A percentile compares a stretch with the other conserved stretches of the same genome.
Conservation (phyloP, 2,329 filamentous ascomycete species). For the Ophiostoma perfectum region DNA sequence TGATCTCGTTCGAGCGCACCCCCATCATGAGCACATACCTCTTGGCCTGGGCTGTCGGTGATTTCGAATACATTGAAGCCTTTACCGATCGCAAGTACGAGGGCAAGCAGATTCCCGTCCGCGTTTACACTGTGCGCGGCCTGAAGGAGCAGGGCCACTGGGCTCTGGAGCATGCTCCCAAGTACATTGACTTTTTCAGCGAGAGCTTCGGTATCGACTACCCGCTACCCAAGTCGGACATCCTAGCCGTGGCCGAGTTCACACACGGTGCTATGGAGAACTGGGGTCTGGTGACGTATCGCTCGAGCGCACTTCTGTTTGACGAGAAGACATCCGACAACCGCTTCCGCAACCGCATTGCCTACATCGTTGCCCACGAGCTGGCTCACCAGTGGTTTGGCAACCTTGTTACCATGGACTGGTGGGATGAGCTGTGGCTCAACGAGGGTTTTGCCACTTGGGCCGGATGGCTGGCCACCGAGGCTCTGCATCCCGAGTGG, state of each 20-base stretch:
- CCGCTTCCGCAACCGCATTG: slow-evolving; percentile 85
- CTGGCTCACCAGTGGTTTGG: slow-evolving; percentile 98
- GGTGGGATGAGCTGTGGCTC: slow-evolving; percentile 96
- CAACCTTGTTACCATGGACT: slow-evolving; percentile 96
- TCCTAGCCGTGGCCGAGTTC: slow-evolving; percentile 90
- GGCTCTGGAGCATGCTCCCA: slow-evolving; percentile 84
- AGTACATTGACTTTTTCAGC: slow-evolving; percentile 94
- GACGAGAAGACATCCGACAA: slow-evolving; percentile 88
- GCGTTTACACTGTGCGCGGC: slow-evolving; percentile 93
- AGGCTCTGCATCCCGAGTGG: slow-evolving; percentile 93
- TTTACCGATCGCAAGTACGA: slow-evolving; percentile 79
- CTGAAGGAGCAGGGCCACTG: slow-evolving; percentile 86
- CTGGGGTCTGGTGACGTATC: slow-evolving; percentile 94
- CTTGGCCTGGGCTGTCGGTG: slow-evolving; percentile 87
- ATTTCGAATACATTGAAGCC: slow-evolving; percentile 94
- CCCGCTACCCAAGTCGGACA: slow-evolving; percentile 83
- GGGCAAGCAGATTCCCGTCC: slow-evolving; percentile 81
- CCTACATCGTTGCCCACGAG: slow-evolving; percentile 97
- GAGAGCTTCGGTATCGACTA: slow-evolving; percentile 92
- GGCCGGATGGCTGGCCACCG: slow-evolving; percentile 91
- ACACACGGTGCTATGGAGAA: slow-evolving; percentile 87
- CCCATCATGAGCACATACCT: slow-evolving; percentile 91
- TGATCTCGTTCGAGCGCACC: slow-evolving; percentile 74
- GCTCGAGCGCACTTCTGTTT: slow-evolving; percentile 92
- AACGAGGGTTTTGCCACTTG: slow-evolving; percentile 98